Percentiles rank a stretch among this genome's conserved stretches.
Conservation (phyloP, 1,284 basidiomycete genomes). For the Trametes versicolor region DNA sequence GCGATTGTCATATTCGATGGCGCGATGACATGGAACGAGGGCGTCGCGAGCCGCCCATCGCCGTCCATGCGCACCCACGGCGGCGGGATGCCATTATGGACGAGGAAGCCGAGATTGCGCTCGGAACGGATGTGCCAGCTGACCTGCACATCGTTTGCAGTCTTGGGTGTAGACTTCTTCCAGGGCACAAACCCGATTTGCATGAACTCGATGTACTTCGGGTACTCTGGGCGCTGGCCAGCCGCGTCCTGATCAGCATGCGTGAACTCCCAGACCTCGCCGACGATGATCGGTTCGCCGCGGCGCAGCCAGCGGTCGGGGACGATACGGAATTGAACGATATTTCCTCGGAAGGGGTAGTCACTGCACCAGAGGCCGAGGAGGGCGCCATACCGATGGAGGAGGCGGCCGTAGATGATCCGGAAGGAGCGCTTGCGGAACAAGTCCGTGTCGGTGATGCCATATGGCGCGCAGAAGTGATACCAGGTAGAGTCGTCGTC, state of each 20-base stretch:
- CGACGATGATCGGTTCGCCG: constrained; percentile 32
- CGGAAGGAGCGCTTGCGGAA: constrained; percentile 34
- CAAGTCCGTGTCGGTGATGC: constrained; percentile 21
- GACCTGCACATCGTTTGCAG: constrained; percentile 24
- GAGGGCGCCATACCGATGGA: constrained; percentile 35
- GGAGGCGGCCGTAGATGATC: constrained; percentile 33
- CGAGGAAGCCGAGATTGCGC: constrained; percentile 23
- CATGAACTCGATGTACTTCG: constrained; percentile 32
- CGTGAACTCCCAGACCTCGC: constrained; percentile 37
- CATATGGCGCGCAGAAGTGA: constrained; percentile 30
- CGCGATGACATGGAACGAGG: constrained; percentile 29
- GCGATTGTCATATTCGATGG: constrained; percentile 23
- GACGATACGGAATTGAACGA: constrained; percentile 36
- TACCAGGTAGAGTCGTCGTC: constrained; percentile 37
- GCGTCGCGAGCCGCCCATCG: constrained; percentile 16
- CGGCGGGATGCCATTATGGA: constrained; percentile 19
- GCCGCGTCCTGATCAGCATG: background rate
- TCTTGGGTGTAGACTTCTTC: constrained; percentile 18
- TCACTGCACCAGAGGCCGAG: constrained; percentile 41
- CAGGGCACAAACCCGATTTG: constrained; percentile 31
- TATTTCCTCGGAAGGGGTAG: constrained; percentile 36
- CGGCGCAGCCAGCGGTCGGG: constrained; percentile 23
- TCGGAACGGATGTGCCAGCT: constrained; percentile 33
- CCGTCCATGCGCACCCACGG: constrained; percentile 26
- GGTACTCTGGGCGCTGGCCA: constrained; percentile 16